These are phyloP conservation scores for Adiantum capillusveneris DNA, from an alignment of 75 land plant genomes.

Conservation along the genomic window DNA sequence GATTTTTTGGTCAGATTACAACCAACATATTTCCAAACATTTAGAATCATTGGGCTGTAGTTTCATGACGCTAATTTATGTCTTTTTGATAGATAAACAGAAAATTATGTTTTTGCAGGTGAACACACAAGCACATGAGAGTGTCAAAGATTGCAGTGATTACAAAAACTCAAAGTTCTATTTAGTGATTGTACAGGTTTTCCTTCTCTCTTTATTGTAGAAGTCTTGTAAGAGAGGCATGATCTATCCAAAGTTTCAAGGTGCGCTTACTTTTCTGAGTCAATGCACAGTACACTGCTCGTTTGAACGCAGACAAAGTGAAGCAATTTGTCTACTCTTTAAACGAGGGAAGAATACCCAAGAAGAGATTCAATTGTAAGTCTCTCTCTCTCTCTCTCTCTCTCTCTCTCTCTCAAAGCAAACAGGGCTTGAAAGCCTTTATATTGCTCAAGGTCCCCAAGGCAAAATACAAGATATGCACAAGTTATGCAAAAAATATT, in stretches of 20 bases:
- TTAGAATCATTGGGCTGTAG: no score
- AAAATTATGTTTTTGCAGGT: no score
- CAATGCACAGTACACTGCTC: constrained; percentile 71
- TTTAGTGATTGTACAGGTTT: constrained; percentile 83
- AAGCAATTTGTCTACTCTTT: constrained; percentile 66
- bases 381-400: constrained; percentile 2
- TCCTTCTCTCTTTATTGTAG: neutral
- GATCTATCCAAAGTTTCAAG: no score
- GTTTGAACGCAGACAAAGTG: constrained; percentile 82
- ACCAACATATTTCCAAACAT: no score
- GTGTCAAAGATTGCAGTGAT: constrained; percentile 77
- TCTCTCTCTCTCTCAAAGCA: no score
- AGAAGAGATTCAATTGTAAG: constrained; percentile 93
- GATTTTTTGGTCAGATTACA: no score
- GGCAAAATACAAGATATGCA: no score
- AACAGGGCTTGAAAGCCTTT: no score
- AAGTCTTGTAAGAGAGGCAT: neutral
- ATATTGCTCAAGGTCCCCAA: no score
- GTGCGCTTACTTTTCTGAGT: neutral
- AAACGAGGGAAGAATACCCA: constrained; percentile 78
- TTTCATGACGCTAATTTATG: no score
- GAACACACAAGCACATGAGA: constrained; percentile 77
- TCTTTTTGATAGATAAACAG: no score
- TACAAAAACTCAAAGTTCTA: constrained; percentile 83
- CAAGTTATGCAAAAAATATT: no score